Base-by-base conservation (phyloP, 1,284 basidiomycete genomes). In the Tylopilus sp. region DNA sequence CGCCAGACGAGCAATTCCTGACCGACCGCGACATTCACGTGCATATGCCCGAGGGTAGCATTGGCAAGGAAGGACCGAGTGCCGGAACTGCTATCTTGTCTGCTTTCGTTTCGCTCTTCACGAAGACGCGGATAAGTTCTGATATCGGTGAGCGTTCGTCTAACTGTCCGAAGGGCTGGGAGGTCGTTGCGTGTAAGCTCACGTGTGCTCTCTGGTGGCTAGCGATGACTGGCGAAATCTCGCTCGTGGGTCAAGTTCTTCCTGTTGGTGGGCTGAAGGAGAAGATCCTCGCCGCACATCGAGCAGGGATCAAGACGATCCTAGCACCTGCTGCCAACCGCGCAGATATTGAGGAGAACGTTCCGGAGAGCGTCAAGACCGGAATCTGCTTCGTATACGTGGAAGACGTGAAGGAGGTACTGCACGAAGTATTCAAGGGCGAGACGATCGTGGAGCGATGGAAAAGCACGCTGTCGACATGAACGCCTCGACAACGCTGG, bases 141-240 rank as follows among this genome's bases (percentile, higher is more conserved):
- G 91, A 96, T 69, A 89, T 95, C 48, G 92, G 89, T 92, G 59
- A 41, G 84, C 71, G 11, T 29, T 21, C 35, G 2, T 15, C 45
- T 42, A 16, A 33, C 26, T 25, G 16, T 16, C 31, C 43, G 29
- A 13, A 2, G 1, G n/a, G 8, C 3, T 34, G n/a, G n/a, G 18
- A 11, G 3, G 18, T 19, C 18, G 9, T 11, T 11, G 16, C 7
- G 12, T 16, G 16, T 49, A n/a, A 10, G 33, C 39, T 54, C 35
- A 59, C 48, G n/a, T n/a, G 15, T n/a, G 18, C 35, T 30, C 11
- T 25, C 18, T 43, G 25, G 6, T 34, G 26, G n/a, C n/a, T 55
- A 89, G 93, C 94, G 7, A 94, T 97, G 92, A 97, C 94, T 0
- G 93, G 93, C 33, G 94, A 97, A 68, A 92, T 97, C 52, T 91